Evolutionary conservation across 345 rosid species (phyloP).

Genomic region (Boechera stricta): DNA sequence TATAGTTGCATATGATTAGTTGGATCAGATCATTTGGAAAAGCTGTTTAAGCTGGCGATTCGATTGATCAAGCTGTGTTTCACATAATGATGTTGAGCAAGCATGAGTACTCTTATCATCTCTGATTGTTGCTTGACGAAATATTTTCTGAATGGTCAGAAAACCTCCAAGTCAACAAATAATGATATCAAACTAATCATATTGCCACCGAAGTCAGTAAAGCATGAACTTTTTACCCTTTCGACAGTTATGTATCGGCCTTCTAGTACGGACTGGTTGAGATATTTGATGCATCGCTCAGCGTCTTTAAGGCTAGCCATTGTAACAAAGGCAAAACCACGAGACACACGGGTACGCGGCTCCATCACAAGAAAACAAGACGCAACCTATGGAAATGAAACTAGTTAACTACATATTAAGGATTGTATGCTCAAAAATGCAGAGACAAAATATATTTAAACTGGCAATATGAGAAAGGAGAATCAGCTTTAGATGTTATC

Average conservation of each 20-base stretch:
- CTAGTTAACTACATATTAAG: constrained; percentile 1
- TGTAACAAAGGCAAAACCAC: constrained; percentile 95
- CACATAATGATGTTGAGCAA: constrained; percentile 73
- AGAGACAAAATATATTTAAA: background rate
- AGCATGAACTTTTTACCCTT: constrained; percentile 63
- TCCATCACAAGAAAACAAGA: constrained; percentile 94
- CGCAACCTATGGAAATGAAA: constrained; percentile 60
- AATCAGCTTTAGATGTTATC: constrained; percentile 10
- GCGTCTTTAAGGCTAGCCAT: constrained; percentile 87
- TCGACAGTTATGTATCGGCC: constrained; percentile 98
- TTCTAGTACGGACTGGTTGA: constrained; percentile 94
- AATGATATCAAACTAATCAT: constrained; percentile 45
- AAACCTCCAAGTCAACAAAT: constrained; percentile 83
- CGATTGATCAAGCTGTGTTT: constrained; percentile 95
- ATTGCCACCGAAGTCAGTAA: constrained; percentile 25
- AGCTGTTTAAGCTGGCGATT: constrained; percentile 84
- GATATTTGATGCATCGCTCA: constrained; percentile 86
- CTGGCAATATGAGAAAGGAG: background rate
- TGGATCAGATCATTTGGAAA: constrained; percentile 91
- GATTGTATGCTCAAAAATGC: background rate
- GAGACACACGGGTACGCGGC: constrained; percentile 93
- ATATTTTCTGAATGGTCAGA: constrained; percentile 94
- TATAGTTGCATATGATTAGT: constrained; percentile 79
- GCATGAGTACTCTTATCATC: constrained; percentile 72
- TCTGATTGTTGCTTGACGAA: constrained; percentile 96